Conservation (phyloP, 2,329 filamentous ascomycete genomes). For the Nectriaceae sp. region DNA sequence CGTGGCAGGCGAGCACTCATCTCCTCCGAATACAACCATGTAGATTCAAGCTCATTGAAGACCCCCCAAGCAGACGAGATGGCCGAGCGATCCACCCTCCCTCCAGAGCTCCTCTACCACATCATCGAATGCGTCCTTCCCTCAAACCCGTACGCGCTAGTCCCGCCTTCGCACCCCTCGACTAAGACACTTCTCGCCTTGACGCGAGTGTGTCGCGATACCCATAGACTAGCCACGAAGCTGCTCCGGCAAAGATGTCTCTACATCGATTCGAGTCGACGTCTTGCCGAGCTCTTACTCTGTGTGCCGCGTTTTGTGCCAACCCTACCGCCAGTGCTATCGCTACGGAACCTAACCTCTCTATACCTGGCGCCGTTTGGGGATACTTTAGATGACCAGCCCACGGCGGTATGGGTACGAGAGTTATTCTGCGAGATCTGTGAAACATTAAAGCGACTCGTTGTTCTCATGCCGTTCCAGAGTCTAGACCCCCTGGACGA, state of each 20-base stretch:
- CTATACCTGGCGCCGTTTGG: constrained; percentile 45
- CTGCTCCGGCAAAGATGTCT: constrained; percentile 48
- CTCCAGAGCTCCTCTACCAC: constrained; percentile 37
- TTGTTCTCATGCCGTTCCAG: constrained; percentile 50
- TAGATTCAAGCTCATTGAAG: constrained; percentile 11
- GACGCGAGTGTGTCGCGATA: constrained; percentile 44
- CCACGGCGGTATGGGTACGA: constrained; percentile 41
- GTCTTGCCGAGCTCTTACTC: constrained; percentile 36
- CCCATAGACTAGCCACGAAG: constrained; percentile 41
- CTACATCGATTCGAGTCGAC: constrained; percentile 42
- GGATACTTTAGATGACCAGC: constrained; percentile 39
- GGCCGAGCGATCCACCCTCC: constrained; percentile 24
- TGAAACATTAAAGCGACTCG: constrained; percentile 43
- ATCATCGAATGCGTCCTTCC: constrained; percentile 39
- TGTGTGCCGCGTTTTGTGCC: constrained; percentile 36
- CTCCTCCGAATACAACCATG: constrained; percentile 4
- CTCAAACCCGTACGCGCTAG: constrained; percentile 29
- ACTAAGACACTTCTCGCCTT: constrained; percentile 48
- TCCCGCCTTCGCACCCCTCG: constrained; percentile 40
- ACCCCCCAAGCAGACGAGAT: constrained; percentile 2
- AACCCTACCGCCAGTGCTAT: constrained; percentile 28
- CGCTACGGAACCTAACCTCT: constrained; percentile 38
- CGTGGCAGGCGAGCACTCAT: constrained; percentile 3
- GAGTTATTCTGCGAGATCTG: constrained; percentile 45
- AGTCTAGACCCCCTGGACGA: constrained; percentile 45